Evolutionary conservation across 768 basidiomycete species (phyloP).

Genomic region (Nidularia pulvinata): DNA sequence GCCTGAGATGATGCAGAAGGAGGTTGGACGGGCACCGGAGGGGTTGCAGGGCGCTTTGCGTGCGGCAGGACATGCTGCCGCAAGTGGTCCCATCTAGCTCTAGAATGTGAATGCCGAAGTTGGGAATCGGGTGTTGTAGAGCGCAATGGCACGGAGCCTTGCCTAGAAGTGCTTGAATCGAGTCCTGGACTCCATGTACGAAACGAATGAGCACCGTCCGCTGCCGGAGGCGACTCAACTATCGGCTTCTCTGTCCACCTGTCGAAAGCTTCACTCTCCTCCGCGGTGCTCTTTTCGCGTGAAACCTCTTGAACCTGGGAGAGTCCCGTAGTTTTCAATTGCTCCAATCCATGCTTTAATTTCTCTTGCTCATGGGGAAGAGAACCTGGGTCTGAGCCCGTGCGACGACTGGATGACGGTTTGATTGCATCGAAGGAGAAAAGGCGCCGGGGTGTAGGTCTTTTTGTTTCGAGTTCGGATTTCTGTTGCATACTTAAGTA

Average conservation of each 20-base stretch:
- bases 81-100: conserved; percentile 50
- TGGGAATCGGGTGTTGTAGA: conserved; percentile 48
- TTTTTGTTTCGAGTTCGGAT: conserved; percentile 5
- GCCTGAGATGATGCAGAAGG: conserved; percentile 20
- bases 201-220: background rate
- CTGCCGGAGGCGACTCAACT: background rate
- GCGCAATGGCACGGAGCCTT: conserved; percentile 1
- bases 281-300: background rate
- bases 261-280: background rate
- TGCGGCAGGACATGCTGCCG: conserved; percentile 52
- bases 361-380: background rate
- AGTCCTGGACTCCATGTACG: background rate
- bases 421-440: conserved; percentile 22
- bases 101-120: conserved; percentile 38
- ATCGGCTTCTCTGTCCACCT: background rate
- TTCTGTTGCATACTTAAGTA: background rate
- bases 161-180: background rate
- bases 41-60: conserved; percentile 18
- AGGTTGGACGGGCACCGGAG: conserved; percentile 19
- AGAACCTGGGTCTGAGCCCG: background rate
- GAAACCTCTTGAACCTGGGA: background rate
- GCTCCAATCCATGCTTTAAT: background rate
- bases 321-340: background rate
- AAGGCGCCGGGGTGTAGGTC: conserved; percentile 12
- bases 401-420: conserved; percentile 2